Evolutionary conservation across 1,284 basidiomycete species (phyloP).

Genomic region (Leccinum fallax): DNA sequence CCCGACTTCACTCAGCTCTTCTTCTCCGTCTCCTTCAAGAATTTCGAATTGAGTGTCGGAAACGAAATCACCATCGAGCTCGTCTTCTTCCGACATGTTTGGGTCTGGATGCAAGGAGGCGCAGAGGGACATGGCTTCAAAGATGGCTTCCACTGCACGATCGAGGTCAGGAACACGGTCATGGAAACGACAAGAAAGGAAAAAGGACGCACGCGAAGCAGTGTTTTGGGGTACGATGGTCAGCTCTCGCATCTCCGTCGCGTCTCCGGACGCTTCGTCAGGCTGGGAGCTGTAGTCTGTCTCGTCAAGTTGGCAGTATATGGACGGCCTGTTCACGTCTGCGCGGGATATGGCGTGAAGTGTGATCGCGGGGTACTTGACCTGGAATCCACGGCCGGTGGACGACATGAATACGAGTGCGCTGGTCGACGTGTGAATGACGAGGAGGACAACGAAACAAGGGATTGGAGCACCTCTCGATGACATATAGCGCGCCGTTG

Average conservation of each 20-base stretch:
- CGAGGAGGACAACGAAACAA: conserved; percentile 27
- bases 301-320: conserved; percentile 92
- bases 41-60: conserved; percentile 58
- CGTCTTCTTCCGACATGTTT: conserved; percentile 54
- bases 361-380: conserved; percentile 84
- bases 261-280: conserved; percentile 36
- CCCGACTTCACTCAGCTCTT: conserved; percentile 82
- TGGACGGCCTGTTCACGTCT: conserved; percentile 56
- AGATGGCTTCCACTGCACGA: conserved; percentile 78
- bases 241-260: conserved; percentile 72
- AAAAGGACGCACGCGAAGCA: conserved; percentile 54
- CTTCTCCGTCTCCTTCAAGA: conserved; percentile 59
- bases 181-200: conserved; percentile 1
- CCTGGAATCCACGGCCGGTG: conserved; percentile 70
- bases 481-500: conserved; percentile 73
- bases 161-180: conserved; percentile 8
- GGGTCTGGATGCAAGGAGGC: conserved; percentile 89
- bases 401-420: conserved; percentile 76
- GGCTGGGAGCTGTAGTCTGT: conserved; percentile 34
- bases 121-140: conserved; percentile 86
- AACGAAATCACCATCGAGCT: conserved; percentile 62
- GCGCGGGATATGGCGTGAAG: conserved; percentile 85
- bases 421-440: conserved; percentile 43
- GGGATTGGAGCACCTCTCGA: conserved; percentile 66
- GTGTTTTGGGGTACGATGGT: conserved; percentile 66